Evolutionary conservation across 768 basidiomycete genomes (phyloP).

Genomic region (Daedalea quercina): DNA sequence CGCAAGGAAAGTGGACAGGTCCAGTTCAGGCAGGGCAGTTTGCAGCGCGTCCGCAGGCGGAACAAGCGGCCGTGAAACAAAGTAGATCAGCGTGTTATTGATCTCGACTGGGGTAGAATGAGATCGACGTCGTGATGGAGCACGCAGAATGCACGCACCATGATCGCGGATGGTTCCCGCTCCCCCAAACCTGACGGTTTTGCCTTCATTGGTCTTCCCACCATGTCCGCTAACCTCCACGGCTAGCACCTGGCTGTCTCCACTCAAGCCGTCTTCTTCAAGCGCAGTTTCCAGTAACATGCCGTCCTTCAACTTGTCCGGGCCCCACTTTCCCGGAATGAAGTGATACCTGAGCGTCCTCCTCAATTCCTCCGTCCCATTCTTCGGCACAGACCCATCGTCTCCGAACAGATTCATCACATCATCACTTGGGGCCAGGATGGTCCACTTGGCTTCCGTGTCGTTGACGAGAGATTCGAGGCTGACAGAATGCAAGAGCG

Average conservation of each 20-base stretch:
- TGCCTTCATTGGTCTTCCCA: constrained; percentile 42
- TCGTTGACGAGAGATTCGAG: constrained; percentile 67
- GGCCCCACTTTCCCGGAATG: constrained; percentile 71
- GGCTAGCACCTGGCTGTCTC: constrained; percentile 62
- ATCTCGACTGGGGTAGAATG: constrained; percentile 47
- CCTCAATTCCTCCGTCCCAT: constrained; percentile 63
- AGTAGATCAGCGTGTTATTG: constrained; percentile 81
- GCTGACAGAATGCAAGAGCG: constrained; percentile 77
- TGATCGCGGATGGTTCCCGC: constrained; percentile 73
- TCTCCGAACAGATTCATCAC: constrained; percentile 56
- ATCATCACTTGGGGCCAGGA: constrained; percentile 88
- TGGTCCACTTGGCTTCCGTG: constrained; percentile 67
- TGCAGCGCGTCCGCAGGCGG: constrained; percentile 80
- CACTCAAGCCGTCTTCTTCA: constrained; percentile 60
- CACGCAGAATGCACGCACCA: constrained; percentile 39
- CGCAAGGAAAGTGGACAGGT: constrained; percentile 86
- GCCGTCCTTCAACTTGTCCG: constrained; percentile 63
- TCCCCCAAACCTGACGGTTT: constrained; percentile 74
- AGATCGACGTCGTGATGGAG: constrained; percentile 5
- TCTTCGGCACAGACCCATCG: constrained; percentile 48
- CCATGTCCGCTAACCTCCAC: constrained; percentile 47
- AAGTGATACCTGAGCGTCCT: constrained; percentile 85
- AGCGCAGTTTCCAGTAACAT: constrained; percentile 79
- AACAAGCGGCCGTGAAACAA: constrained; percentile 74
- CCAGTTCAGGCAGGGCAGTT: constrained; percentile 74